Base-by-base conservation (phyloP, 2,329 filamentous ascomycete species). In the Apiospora pterosperma region DNA sequence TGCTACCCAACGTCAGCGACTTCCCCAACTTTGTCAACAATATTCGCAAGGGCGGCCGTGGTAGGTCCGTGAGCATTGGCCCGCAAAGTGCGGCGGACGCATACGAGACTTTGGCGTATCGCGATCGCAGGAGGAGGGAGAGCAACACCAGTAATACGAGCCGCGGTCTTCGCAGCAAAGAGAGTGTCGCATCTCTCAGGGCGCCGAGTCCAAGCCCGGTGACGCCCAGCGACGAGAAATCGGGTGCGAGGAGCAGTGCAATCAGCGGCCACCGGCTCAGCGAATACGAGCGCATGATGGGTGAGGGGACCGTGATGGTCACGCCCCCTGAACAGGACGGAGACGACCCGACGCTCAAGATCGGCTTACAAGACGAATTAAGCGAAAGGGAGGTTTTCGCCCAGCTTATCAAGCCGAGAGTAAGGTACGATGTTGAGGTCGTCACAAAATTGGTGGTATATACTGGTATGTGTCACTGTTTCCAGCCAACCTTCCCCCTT, bases 361-460 rank as follows among this genome's bases (percentile, higher is more conserved):
- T 80, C 2, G 77, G 79, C 14, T 78, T 80, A 28, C 80, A 82
- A 60, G 80, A 85, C 55, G 84, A 86, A 70, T 71, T 86, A 31
- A 88, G 88, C 59, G 90, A 93, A 76, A 85, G 84, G 70, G 91
- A 96, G 75, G 90, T 98, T 76, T 97, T 98, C 77, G 90, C 89
- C 55, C 88, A 85, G 74, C 83, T 98, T 63, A 90, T 93, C 68
- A 92, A 91, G 78, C 93, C 96, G 60, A 88, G 96, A 69, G 94
- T 97, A 66, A 85, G 94, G 71, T 99, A 98, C 74, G 96, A 99
- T 78, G 95, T 98, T n/a, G 96, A 99, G 78, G 95, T 99, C 42
- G 91, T 99, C 41, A 98, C 96, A 5, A 98, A 97, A 79, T 79
- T 99, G 66, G 91, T 99, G 71, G 93, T 99, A 28, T 99, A 99